Evolutionary conservation across 176 grass and related monocot species (phyloP).

Genomic region (Phyllostachys edulis): DNA sequence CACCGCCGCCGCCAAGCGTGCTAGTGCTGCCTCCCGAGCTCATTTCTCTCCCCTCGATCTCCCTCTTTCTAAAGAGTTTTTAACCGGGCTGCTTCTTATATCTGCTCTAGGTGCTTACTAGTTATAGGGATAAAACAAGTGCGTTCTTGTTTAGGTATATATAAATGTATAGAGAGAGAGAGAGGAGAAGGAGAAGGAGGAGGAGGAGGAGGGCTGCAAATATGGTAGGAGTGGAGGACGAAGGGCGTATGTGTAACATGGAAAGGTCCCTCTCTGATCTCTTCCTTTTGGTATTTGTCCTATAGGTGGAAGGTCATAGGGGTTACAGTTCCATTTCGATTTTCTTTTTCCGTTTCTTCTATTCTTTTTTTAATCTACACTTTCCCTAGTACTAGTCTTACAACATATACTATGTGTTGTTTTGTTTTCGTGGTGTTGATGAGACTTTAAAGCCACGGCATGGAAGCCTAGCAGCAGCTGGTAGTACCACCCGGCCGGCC

Average conservation of each 20-base stretch:
- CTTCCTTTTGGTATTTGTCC: slow-evolving; percentile 51
- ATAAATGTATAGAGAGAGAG: not conserved
- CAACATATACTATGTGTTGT: slow-evolving; percentile 26
- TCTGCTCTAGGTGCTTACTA: slow-evolving; percentile 20
- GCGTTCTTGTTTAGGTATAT: not conserved
- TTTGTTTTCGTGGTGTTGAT: slow-evolving; percentile 86
- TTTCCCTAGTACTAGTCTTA: not conserved
- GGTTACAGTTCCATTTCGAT: slow-evolving; percentile 49
- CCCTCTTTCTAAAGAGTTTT: not conserved
- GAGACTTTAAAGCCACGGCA: slow-evolving; percentile 99
- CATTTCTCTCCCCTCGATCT: slow-evolving; percentile 8
- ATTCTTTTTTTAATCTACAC: not conserved
- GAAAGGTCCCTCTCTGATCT: not conserved
- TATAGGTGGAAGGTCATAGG: slow-evolving; percentile 68
- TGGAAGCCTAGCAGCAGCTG: slow-evolving; percentile 44
- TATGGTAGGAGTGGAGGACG: slow-evolving; percentile 12
- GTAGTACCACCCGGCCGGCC: slow-evolving; percentile 45
- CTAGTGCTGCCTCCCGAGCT: slow-evolving; percentile 11
- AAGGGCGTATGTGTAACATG: slow-evolving; percentile 33
- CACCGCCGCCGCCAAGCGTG: not conserved
- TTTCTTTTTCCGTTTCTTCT: not conserved
- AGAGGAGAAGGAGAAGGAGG: not conserved
- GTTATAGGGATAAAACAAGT: slow-evolving; percentile 44
- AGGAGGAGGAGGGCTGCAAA: not conserved
- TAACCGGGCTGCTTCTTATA: slow-evolving; percentile 4